Percentiles rank a stretch among this genome's conserved stretches.
phyloP scores from a whole-genome alignment of 768 basidiomycete genomes.

The Tylopilus plumbeoviolaceoides region DNA sequence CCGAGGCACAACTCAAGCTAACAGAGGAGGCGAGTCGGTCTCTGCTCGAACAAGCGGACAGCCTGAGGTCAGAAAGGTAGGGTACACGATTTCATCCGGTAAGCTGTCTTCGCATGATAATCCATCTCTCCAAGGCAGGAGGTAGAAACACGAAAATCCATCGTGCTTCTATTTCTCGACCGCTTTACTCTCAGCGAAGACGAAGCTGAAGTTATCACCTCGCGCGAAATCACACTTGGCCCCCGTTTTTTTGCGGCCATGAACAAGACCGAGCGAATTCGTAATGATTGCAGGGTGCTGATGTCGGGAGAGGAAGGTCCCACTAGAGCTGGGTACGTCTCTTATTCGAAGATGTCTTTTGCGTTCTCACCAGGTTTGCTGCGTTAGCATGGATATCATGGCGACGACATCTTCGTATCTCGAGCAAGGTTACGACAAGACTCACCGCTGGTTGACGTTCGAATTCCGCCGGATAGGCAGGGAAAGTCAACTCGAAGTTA shows the following conservation, averaged over 20 bases:
- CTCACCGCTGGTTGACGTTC: conserved; percentile 78
- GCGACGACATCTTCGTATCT: conserved; percentile 73
- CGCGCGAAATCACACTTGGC: conserved; percentile 74
- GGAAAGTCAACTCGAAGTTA: conserved; percentile 71
- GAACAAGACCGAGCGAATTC: conserved; percentile 80
- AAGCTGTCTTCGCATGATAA: too few relatives aligned
- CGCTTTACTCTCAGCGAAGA: conserved; percentile 79
- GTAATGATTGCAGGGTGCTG: conserved; percentile 79
- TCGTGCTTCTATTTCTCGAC: conserved; percentile 74
- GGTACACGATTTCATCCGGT: too few relatives aligned
- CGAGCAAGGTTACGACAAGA: conserved; percentile 88
- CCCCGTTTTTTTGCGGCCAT: conserved; percentile 77
- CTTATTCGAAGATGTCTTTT: not conserved
- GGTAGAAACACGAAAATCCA: conserved; percentile 65
- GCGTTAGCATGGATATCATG: conserved; percentile 83
- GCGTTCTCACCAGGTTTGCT: not conserved
- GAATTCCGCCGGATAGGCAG: conserved; percentile 79
- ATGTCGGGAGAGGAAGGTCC: conserved; percentile 83
- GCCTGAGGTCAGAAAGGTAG: conserved; percentile 13
- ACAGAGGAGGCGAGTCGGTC: too few relatives aligned
- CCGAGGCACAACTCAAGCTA: too few relatives aligned
- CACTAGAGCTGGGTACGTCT: conserved; percentile 65
- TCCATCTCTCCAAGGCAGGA: conserved; percentile 45
- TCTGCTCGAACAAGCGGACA: too few relatives aligned
- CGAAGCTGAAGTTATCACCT: conserved; percentile 72